Percentiles rank a stretch among this genome's conserved stretches.
Conservation (phyloP, 495 filamentous ascomycete genomes). For the Xylaria venustula region DNA sequence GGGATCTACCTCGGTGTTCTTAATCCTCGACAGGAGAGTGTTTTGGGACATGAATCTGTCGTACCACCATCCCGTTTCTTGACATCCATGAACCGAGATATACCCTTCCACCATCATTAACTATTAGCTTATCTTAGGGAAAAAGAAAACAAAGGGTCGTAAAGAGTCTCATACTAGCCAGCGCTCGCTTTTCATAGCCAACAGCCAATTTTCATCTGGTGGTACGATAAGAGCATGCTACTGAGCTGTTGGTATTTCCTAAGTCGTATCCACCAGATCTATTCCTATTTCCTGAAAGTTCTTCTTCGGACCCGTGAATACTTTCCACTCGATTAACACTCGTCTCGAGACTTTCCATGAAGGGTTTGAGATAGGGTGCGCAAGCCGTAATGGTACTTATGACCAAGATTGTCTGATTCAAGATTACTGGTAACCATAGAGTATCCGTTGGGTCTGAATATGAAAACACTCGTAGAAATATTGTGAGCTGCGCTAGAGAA, state of each 20-base stretch:
- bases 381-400: slow-evolving; percentile 44
- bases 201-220: not conserved
- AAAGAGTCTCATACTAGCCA: too few species aligned
- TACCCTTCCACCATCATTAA: not conserved
- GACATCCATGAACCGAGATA: not conserved
- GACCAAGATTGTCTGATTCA: slow-evolving; percentile 37
- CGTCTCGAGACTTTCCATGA: slow-evolving; percentile 45
- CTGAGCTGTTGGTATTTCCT: slow-evolving; percentile 18
- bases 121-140: too few species aligned
- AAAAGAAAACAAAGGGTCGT: too few species aligned
- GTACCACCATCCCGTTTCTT: not conserved
- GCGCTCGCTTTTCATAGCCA: too few species aligned
- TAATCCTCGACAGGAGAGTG: not conserved
- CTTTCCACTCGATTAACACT: slow-evolving; percentile 41
- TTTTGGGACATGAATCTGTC: not conserved
- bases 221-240: not conserved
- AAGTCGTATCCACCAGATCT: slow-evolving; percentile 35
- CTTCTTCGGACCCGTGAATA: slow-evolving; percentile 14
- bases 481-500: slow-evolving; percentile 30
- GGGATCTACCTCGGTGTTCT: too few species aligned
- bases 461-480: slow-evolving; percentile 18
- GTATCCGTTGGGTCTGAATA: slow-evolving; percentile 23
- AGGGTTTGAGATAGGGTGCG: slow-evolving; percentile 47
- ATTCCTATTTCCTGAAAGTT: slow-evolving; percentile 24
- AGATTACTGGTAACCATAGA: slow-evolving; percentile 32